Conservation (phyloP, 495 filamentous ascomycete genomes). For the Amphirosellinia nigrospora region DNA sequence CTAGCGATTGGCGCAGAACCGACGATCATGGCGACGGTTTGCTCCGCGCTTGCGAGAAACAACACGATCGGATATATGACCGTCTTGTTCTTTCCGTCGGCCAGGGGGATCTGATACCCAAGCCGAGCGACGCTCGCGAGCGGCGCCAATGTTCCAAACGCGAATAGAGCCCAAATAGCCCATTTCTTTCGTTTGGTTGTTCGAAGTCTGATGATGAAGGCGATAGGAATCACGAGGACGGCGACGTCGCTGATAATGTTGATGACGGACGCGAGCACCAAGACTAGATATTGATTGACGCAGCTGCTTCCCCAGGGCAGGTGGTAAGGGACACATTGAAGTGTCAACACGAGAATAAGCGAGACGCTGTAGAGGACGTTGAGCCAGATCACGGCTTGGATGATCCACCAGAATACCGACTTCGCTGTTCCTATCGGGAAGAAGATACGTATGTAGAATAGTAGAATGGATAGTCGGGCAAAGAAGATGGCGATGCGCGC, state of each 20-base stretch:
- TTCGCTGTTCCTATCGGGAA: conserved; percentile 26
- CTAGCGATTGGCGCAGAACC: conserved; percentile 26
- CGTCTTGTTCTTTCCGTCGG: conserved; percentile 22
- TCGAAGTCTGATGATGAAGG: conserved; percentile 23
- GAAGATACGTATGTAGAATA: conserved; percentile 50
- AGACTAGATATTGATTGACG: conserved; percentile 26
- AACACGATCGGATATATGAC: conserved; percentile 27
- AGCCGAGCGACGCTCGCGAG: conserved; percentile 27
- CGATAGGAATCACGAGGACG: conserved; percentile 26
- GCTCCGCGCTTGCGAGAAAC: conserved; percentile 39
- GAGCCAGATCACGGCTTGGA: conserved; percentile 27
- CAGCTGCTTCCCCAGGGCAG: conserved; percentile 27
- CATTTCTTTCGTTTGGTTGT: conserved; percentile 23
- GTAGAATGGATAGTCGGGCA: conserved; percentile 45
- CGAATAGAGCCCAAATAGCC: conserved; percentile 29
- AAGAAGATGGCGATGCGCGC: conserved; percentile 51
- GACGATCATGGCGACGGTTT: conserved; percentile 25
- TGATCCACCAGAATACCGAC: conserved; percentile 29
- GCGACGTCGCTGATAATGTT: conserved; percentile 31
- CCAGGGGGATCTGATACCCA: conserved; percentile 19
- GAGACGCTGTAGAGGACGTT: conserved; percentile 29
- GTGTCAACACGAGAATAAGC: conserved; percentile 23
- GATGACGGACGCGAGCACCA: conserved; percentile 28
- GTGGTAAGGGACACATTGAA: conserved; percentile 28
- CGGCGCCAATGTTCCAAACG: conserved; percentile 26